Evolutionary conservation across 2,329 filamentous ascomycete genomes (phyloP).

Genomic region (Fusarium hostae): DNA sequence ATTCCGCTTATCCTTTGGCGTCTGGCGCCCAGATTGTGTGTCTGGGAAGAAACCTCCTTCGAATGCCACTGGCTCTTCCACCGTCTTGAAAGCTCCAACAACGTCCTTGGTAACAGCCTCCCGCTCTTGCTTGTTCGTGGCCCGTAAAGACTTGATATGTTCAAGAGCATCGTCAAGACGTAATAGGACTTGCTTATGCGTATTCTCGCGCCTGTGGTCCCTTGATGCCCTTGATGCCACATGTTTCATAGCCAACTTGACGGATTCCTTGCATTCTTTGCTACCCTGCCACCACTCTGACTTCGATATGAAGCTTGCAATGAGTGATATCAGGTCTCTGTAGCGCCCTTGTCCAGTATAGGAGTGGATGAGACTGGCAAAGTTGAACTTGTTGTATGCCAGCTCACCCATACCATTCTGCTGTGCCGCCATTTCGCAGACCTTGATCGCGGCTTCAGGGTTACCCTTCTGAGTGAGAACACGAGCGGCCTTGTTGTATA

Average conservation of each 20-base stretch:
- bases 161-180: constrained; percentile 33
- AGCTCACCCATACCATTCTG: constrained; percentile 52
- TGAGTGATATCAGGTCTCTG: constrained; percentile 45
- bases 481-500: constrained; percentile 52
- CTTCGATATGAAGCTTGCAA: constrained; percentile 47
- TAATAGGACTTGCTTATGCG: constrained; percentile 43
- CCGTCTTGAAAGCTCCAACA: constrained; percentile 33
- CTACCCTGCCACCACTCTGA: constrained; percentile 52
- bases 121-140: constrained; percentile 34
- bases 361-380: constrained; percentile 51
- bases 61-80: constrained; percentile 25
- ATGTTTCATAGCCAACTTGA: constrained; percentile 53
- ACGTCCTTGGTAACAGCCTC: constrained; percentile 28
- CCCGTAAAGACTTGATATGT: constrained; percentile 40
- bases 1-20: constrained; percentile 13
- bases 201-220: constrained; percentile 2
- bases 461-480: constrained; percentile 46
- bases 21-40: constrained; percentile 10
- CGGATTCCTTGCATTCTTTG: constrained; percentile 51
- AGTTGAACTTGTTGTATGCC: constrained; percentile 53
- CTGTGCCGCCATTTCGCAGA: constrained; percentile 52
- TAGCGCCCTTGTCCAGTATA: constrained; percentile 50
- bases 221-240: constrained; percentile 43
- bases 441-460: constrained; percentile 44
- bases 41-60: constrained; percentile 22